Percentiles rank a stretch among this genome's conserved stretches.
Conservation (phyloP, 1,284 basidiomycete genomes). For the Neolentinus lepideus region DNA sequence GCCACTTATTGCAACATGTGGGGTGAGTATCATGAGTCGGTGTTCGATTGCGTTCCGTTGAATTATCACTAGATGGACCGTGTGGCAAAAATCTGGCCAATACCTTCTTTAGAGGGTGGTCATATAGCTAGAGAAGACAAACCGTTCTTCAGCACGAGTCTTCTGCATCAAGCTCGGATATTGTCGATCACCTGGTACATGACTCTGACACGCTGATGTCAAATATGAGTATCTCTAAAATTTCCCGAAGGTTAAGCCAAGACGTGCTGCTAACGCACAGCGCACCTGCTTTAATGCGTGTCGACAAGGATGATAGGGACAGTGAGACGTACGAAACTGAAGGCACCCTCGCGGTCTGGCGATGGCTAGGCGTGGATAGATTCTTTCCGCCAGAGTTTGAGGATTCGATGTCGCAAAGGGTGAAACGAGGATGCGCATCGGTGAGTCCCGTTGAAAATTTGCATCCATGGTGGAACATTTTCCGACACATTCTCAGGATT, state of each 20-base stretch:
- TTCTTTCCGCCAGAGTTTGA: conserved; percentile 50
- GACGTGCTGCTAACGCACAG: conserved; percentile 58
- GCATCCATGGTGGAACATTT: background rate
- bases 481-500: conserved; percentile 42
- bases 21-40: conserved; percentile 34
- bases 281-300: conserved; percentile 46
- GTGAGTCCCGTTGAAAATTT: conserved; percentile 30
- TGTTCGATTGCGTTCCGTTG: conserved; percentile 1
- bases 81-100: conserved; percentile 63
- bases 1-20: conserved; percentile 67
- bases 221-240: background rate
- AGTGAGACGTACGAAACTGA: conserved; percentile 16
- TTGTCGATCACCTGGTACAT: conserved; percentile 57
- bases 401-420: conserved; percentile 22
- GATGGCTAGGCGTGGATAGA: conserved; percentile 56
- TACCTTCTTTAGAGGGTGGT: conserved; percentile 25
- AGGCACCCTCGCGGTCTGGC: conserved; percentile 55
- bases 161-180: conserved; percentile 59
- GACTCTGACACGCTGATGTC: background rate
- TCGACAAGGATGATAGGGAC: conserved; percentile 6
- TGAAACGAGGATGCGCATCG: conserved; percentile 50
- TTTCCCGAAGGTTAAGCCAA: conserved; percentile 40
- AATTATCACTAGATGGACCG: conserved; percentile 49
- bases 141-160: conserved; percentile 59
- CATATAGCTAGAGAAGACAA: conserved; percentile 58